These are phyloP conservation scores for Discostella stelligeroides DNA, from an alignment of 108 stramenopile genomes.

Conservation along the genomic window DNA sequence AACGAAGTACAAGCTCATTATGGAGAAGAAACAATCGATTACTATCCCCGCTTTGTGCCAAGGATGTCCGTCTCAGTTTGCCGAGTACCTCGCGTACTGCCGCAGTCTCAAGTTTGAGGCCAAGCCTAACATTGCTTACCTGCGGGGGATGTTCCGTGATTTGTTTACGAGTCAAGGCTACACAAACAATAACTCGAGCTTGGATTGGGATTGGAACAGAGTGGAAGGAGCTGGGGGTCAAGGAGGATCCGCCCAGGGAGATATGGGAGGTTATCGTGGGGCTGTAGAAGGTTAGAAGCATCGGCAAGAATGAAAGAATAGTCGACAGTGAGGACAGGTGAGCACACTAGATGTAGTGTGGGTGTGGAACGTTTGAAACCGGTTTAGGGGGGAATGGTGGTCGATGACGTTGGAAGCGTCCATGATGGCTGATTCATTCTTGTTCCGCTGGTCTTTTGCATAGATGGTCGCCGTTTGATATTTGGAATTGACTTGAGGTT, in stretches of 20 bases:
- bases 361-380: no score
- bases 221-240: constrained; percentile 61
- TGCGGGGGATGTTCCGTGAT: constrained; percentile 96
- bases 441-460: no score
- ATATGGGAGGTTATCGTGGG: constrained; percentile 31
- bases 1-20: constrained; percentile 94
- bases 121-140: constrained; percentile 98
- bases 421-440: no score
- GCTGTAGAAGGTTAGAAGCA: constrained; percentile 21
- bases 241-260: constrained; percentile 33
- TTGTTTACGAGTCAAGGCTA: constrained; percentile 92
- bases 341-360: no score
- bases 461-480: no score
- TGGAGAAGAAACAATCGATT: constrained; percentile 94
- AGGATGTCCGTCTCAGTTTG: constrained; percentile 96
- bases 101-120: constrained; percentile 98
- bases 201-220: constrained; percentile 94
- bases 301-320: not conserved
- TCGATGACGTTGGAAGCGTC: no score
- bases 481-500: no score
- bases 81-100: constrained; percentile 98
- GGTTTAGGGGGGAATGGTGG: no score
- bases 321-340: no score
- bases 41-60: constrained; percentile 94
- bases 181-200: constrained; percentile 86